Evolutionary conservation across 768 basidiomycete species (phyloP).

Genomic region (Botryobasidium botryosum): DNA sequence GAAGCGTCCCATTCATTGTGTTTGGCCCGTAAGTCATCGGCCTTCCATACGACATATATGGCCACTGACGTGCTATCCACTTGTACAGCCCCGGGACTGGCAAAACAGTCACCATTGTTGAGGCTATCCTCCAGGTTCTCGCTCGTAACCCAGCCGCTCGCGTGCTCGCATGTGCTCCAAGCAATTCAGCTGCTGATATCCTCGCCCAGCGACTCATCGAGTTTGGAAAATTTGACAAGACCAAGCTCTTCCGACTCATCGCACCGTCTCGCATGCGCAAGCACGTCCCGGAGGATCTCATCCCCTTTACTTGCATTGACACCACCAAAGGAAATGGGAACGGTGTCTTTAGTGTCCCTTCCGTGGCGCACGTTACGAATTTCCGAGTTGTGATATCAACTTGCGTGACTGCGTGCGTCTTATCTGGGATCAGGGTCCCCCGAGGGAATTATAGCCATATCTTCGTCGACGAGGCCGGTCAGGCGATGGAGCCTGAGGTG

Average conservation of each 20-base stretch:
- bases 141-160: background rate
- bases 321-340: slow-evolving; percentile 25
- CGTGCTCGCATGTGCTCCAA: slow-evolving; percentile 13
- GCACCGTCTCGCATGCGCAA: slow-evolving; percentile 21
- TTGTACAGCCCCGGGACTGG: slow-evolving; percentile 12
- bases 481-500: slow-evolving; percentile 41
- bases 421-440: slow-evolving; percentile 30
- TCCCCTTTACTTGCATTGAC: too few relatives aligned
- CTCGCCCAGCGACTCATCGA: slow-evolving; percentile 9
- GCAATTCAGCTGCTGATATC: slow-evolving; percentile 14
- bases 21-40: slow-evolving; percentile 4
- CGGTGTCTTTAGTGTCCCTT: slow-evolving; percentile 28
- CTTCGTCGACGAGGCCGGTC: slow-evolving; percentile 51
- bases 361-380: slow-evolving; percentile 22
- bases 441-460: slow-evolving; percentile 43
- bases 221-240: too few relatives aligned
- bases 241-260: slow-evolving; percentile 11
- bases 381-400: slow-evolving; percentile 42
- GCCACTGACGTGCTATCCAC: background rate
- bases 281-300: slow-evolving; percentile 25
- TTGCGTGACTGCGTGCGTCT: slow-evolving; percentile 35
- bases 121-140: slow-evolving; percentile 11
- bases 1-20: slow-evolving; percentile 1
- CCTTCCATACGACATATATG: background rate
- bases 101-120: slow-evolving; percentile 13